Percentiles rank a stretch among this genome's conserved stretches.
Evolutionary conservation across 371 early-diverging fungal genomes (phyloP).

Genomic region (Mucor velutinosus): DNA sequence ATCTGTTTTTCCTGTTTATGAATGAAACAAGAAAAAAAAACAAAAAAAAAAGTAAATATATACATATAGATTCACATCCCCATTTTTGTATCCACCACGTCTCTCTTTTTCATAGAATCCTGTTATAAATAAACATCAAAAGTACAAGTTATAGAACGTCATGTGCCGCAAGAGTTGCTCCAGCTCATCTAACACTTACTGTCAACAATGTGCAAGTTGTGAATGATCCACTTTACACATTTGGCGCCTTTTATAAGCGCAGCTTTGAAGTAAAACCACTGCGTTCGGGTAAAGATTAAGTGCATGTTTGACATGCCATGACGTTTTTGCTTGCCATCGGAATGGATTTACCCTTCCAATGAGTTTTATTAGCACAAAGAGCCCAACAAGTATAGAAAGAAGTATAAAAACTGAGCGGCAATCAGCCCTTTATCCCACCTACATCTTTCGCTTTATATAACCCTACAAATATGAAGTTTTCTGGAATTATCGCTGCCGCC

Average conservation of each 20-base stretch:
- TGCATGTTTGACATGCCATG: not conserved
- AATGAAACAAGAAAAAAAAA: not conserved
- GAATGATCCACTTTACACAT: not conserved
- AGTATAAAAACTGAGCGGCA: not conserved
- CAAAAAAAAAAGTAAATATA: not conserved
- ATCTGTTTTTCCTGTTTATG: too few species aligned
- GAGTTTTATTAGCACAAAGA: not conserved
- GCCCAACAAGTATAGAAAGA: not conserved
- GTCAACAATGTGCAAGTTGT: too few species aligned
- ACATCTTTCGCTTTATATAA: not conserved
- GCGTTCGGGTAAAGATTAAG: not conserved
- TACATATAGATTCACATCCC: not conserved
- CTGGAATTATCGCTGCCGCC: constrained; percentile 2
- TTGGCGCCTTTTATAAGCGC: not conserved
- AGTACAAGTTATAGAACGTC: too few species aligned
- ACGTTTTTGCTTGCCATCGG: not conserved
- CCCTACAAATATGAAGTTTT: constrained; percentile 6
- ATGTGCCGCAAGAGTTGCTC: too few species aligned
- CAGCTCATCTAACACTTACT: too few species aligned
- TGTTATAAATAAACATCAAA: too few species aligned
- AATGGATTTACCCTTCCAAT: not conserved
- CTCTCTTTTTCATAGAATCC: too few species aligned
- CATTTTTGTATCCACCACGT: too few species aligned
- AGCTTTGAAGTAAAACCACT: not conserved
- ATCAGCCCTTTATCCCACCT: not conserved